Evolutionary conservation across 2,329 filamentous ascomycete genomes (phyloP), one percentile per base, ranked within the genome.

Genomic region (Dothideomycetidae sp.): DNA sequence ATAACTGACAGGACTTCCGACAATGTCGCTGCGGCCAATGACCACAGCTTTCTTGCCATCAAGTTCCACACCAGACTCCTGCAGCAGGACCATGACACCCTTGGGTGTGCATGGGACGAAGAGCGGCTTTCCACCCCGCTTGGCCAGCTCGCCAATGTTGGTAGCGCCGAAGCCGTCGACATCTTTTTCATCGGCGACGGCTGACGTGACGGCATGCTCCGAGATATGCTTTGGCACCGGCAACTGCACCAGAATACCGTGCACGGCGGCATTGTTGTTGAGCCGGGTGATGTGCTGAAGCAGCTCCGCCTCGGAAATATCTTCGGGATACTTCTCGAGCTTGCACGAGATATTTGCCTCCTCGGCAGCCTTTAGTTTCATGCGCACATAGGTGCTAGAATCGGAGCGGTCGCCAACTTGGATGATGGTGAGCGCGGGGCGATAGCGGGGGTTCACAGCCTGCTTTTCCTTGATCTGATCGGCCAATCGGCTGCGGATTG

Each of bases 311-410:
- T 96, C 83, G 38, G 77, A 75, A 56, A 86, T 81, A 44, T 76
- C 68, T 51, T 88, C 82, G 35, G 82, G 75, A 52, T 86, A 82
- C 55, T 88, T 82, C 48, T 92, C 67, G 46, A 94, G 66, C 53
- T 86, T 79, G 66, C 88, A 94, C 45, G 73, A 69, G 55, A 98
- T 94, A 54, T 83, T 84, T 54, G 86, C 85, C 81, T 96, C 90
- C 58, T 82, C 69, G 41, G 90, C 90, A 48, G 90, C 90, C 71
- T 94, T 98, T 54, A 94, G 67, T 68, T 98, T 98, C 90, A 98
- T 98, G 64, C 86, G 86, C 62, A 98, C 88, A 81, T 98, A 98
- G 36, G 88, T 96, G 54, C 82, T 80, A 26, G 86, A 94, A 64
- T 98, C 90, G 48, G 82, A 83, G 52, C 90, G 78, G 59, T 86